Percentiles rank a stretch among this genome's conserved stretches.
Evolutionary conservation across 257 asterid species (phyloP).

Genomic region (Catharanthus roseus): DNA sequence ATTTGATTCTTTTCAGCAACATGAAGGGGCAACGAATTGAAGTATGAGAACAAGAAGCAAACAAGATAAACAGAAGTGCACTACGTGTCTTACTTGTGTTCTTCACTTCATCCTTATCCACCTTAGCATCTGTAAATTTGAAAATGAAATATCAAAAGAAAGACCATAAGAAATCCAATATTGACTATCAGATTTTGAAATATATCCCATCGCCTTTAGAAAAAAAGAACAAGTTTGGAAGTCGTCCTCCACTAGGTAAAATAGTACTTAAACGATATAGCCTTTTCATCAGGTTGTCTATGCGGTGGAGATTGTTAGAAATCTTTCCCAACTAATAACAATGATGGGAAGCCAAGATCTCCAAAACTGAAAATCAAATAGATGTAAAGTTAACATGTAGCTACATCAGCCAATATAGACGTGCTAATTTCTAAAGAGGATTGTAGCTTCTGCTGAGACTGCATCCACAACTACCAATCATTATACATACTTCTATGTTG

Average conservation of each 20-base stretch:
- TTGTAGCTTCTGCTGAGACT: too few species aligned
- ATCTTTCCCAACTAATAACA: constrained; percentile 19
- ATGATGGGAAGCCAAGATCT: neutral
- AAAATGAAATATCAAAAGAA: neutral
- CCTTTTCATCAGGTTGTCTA: neutral
- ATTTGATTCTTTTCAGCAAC: neutral
- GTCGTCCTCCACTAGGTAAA: neutral
- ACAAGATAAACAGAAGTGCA: neutral
- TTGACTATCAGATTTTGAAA: too few species aligned
- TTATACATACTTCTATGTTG: too few species aligned
- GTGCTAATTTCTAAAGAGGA: too few species aligned
- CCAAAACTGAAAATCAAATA: neutral
- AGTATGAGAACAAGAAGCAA: neutral
- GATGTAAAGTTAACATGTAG: neutral
- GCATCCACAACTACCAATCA: too few species aligned
- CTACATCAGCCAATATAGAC: neutral
- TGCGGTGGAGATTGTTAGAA: too few species aligned
- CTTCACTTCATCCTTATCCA: constrained; percentile 19
- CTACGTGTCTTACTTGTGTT: constrained; percentile 3
- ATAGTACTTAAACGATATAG: neutral
- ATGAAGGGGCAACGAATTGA: neutral
- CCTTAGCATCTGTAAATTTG: constrained; percentile 15
- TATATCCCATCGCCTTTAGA: too few species aligned
- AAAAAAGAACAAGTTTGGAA: neutral
- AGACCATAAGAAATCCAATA: neutral